Base-by-base conservation (phyloP, 352 stramenopile genomes). In the Pythium aquatile region DNA sequence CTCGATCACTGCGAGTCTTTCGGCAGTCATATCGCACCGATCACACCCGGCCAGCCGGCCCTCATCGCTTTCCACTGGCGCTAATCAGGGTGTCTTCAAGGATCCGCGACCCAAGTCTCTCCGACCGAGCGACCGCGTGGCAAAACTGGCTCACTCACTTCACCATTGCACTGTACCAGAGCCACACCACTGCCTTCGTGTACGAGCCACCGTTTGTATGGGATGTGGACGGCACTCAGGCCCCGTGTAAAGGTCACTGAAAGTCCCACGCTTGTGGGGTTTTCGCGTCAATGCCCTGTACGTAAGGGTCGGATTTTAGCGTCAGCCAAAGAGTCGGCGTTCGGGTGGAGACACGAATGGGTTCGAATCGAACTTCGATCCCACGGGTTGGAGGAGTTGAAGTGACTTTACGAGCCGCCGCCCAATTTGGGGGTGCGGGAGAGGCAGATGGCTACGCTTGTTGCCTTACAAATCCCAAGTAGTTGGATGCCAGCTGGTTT, bases 391-490 rank as follows among this genome's bases (percentile, higher is more conserved):
- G 33, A 65, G 49, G 6, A 30, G 39, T 30, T 33, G 16, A 58
- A 59, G 59, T 65, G 59, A 65, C 59, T 65, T 65, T 65, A 65
- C 59, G 58, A 63, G 51, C 42, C 42, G 30, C 42, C 42, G n/a
- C n/a, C 4, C n/a, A 49, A 49, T n/a, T 24, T 24, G 20, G 20
- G 58, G 59, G 57, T 59, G 59, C 59, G 53, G 24, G 49, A 32
- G 37, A 53, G 59, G 32, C 59, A 65, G 47, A 65, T 65, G 59
- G 59, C 51, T 56, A 42, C 51, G 59, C 40, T 59, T n/a, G 10
- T 5, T 14, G 26, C 44, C 49, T 60, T 65, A 65, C 59, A 59
- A 59, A 47, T 24, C 9, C n/a, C 37, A 65, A 65, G 59, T 65
- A 37, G 40, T 55, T 28, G 5, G 3, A 14, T 1, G 1, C 49